Conservation (phyloP, 192 early-diverging fungal species). For the Coemansia guatemalensis region DNA sequence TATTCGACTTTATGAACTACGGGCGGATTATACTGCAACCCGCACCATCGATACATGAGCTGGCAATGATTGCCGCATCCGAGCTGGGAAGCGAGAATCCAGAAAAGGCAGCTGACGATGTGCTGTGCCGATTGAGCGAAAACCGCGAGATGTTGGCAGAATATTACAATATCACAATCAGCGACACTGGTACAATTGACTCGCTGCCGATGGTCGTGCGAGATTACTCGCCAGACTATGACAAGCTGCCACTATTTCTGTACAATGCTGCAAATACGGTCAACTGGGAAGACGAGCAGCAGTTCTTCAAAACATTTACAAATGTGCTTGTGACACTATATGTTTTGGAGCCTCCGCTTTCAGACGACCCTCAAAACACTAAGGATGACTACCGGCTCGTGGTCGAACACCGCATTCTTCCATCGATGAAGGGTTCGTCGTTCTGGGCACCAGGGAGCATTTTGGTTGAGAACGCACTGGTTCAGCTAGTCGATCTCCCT, state of each 20-base stretch:
- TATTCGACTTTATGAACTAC: slow-evolving; percentile 87
- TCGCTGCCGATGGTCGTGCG: slow-evolving; percentile 79
- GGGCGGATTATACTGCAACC: slow-evolving; percentile 68
- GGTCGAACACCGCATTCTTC: slow-evolving; percentile 80
- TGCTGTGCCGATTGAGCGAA: slow-evolving; percentile 22
- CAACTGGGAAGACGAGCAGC: slow-evolving; percentile 81
- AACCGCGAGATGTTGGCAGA: slow-evolving; percentile 82
- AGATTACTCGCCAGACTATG: slow-evolving; percentile 79
- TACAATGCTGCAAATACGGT: slow-evolving; percentile 78
- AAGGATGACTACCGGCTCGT: slow-evolving; percentile 61
- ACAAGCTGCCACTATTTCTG: slow-evolving; percentile 84
- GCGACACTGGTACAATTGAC: slow-evolving; percentile 60
- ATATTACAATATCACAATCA: slow-evolving; percentile 81
- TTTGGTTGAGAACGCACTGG: slow-evolving; percentile 60
- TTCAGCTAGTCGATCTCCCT: slow-evolving; percentile 78
- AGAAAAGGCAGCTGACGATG: slow-evolving; percentile 22
- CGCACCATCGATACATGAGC: slow-evolving; percentile 66
- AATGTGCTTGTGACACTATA: slow-evolving; percentile 56
- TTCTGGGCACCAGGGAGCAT: slow-evolving; percentile 68
- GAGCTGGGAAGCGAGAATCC: slow-evolving; percentile 29
- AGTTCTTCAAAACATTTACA: slow-evolving; percentile 77
- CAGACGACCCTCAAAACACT: slow-evolving; percentile 28
- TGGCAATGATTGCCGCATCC: slow-evolving; percentile 63
- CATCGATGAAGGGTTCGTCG: slow-evolving; percentile 67
- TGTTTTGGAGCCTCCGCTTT: slow-evolving; percentile 51